These are phyloP conservation scores for Murraya koenigii DNA, from an alignment of 345 rosid genomes.

Conservation along the genomic window DNA sequence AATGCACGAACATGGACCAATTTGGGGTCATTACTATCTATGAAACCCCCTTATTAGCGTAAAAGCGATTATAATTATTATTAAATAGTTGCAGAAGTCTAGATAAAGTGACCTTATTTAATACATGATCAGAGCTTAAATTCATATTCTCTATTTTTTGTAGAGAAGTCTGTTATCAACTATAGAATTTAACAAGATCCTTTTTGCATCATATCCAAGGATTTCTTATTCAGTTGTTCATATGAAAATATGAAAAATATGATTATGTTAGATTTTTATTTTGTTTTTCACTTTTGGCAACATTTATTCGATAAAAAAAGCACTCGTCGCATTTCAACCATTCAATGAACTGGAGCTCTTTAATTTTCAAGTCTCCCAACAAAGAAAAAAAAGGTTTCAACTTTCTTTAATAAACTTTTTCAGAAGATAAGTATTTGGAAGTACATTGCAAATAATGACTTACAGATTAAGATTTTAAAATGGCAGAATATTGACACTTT, in stretches of 20 bases:
- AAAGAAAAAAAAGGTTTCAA: background rate
- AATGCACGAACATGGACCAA: slow-evolving; percentile 6
- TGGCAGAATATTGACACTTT: background rate
- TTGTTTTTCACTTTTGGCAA: background rate
- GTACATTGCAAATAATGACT: background rate
- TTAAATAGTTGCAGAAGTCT: background rate
- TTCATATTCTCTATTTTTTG: too few relatives aligned
- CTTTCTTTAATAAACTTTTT: background rate
- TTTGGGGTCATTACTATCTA: slow-evolving; percentile 9
- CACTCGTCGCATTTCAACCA: too few relatives aligned
- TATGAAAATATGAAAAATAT: background rate
- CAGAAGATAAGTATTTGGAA: background rate
- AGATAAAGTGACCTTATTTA: background rate
- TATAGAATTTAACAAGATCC: too few relatives aligned
- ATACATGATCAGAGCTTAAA: background rate
- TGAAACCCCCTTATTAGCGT: background rate
- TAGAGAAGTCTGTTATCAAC: too few relatives aligned
- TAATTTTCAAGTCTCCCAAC: too few relatives aligned
- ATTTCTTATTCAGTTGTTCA: background rate
- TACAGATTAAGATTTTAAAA: background rate
- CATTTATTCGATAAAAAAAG: background rate
- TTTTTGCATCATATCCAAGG: too few relatives aligned
- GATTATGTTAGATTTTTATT: too few relatives aligned
- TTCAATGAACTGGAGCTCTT: too few relatives aligned
- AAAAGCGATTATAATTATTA: background rate